Percentiles rank a stretch among this genome's conserved stretches.
These are phyloP conservation scores for Astrothelium subdiscretum DNA, from an alignment of 495 filamentous ascomycete genomes.

Conservation along the genomic window DNA sequence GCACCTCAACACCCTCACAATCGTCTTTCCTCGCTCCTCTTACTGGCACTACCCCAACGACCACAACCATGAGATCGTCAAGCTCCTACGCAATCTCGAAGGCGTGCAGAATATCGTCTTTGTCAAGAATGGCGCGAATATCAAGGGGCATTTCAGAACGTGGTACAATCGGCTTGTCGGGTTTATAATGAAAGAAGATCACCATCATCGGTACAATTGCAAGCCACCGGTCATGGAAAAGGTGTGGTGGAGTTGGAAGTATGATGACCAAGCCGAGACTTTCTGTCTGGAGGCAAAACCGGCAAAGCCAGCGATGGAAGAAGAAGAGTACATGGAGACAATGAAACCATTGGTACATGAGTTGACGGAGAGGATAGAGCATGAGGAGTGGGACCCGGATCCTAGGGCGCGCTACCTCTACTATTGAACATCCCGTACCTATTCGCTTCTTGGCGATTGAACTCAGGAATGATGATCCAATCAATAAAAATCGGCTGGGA, in stretches of 20 bases:
- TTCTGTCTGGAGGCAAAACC: constrained; percentile 16
- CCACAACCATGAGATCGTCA: constrained; percentile 17
- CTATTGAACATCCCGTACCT: no score
- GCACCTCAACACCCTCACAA: constrained; percentile 16
- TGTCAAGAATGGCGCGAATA: constrained; percentile 19
- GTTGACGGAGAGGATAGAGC: constrained; percentile 18
- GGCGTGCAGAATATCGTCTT: constrained; percentile 19
- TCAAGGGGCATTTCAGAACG: constrained; percentile 23
- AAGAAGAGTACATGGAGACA: constrained; percentile 19
- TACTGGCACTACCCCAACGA: constrained; percentile 22
- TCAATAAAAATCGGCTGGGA: no score
- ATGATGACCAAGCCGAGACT: constrained; percentile 14
- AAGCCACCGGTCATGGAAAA: constrained; percentile 10
- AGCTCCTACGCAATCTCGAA: constrained; percentile 18
- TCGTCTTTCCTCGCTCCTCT: constrained; percentile 19
- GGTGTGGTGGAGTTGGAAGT: constrained; percentile 26
- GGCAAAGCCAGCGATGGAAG: constrained; percentile 16
- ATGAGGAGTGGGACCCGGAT: constrained; percentile 23
- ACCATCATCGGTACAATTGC: constrained; percentile 18
- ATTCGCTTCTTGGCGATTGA: no score
- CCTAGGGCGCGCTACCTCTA: constrained; percentile 18
- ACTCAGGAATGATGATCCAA: no score
- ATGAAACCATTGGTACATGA: constrained; percentile 18
- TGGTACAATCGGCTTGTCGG: constrained; percentile 25
- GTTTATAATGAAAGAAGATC: constrained; percentile 24